These are phyloP conservation scores for Rhodomyrtus tomentosa DNA, from an alignment of 345 rosid species.

Conservation along the genomic window DNA sequence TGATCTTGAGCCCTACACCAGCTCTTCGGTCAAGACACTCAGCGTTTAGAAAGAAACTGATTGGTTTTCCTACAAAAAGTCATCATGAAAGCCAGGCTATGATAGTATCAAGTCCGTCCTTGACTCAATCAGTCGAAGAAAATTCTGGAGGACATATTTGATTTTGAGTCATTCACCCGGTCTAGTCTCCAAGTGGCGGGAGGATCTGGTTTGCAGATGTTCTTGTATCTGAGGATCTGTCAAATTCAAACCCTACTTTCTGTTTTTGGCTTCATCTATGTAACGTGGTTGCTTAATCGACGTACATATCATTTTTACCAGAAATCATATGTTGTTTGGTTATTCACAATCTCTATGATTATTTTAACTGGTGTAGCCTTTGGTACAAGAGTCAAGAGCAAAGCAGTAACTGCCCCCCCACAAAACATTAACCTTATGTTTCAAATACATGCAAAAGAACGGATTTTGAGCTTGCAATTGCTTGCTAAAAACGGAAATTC, in stretches of 20 bases:
- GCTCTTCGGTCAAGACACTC: not conserved
- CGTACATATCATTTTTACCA: not conserved
- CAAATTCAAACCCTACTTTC: not conserved
- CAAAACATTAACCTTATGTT: not conserved
- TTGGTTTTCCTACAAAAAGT: not conserved
- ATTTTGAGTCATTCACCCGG: not conserved
- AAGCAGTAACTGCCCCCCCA: not conserved
- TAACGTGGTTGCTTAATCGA: not conserved
- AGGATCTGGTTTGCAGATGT: not conserved
- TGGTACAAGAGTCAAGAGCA: not conserved
- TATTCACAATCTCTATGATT: not conserved
- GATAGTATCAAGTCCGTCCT: not conserved
- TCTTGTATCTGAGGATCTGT: not conserved
- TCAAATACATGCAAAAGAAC: not conserved
- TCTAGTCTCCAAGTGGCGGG: not conserved
- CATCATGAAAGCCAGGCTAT: not conserved
- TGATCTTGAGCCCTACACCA: constrained; percentile 27
- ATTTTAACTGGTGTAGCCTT: not conserved
- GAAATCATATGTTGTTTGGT: not conserved
- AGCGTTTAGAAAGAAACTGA: not conserved
- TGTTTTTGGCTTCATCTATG: not conserved
- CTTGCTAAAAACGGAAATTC: not conserved
- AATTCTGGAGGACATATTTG: not conserved
- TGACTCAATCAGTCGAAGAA: not conserved
- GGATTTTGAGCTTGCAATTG: not conserved